Conservation (phyloP, 495 filamentous ascomycete genomes). For the Penicillium desertorum region DNA sequence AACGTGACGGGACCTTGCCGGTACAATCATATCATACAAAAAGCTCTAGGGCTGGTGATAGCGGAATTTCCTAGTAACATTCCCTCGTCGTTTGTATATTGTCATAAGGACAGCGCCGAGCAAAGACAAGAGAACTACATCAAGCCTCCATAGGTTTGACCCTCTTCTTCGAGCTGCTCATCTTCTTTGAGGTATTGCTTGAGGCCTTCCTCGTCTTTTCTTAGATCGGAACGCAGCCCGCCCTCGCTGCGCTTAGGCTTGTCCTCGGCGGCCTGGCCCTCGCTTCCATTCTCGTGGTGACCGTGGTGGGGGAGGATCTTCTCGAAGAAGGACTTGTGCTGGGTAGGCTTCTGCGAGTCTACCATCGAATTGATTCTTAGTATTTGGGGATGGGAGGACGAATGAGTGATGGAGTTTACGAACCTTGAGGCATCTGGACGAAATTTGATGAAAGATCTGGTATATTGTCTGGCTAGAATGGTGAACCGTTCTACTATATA, state of each 20-base stretch:
- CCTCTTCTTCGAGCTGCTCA: not conserved
- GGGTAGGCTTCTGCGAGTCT: not conserved
- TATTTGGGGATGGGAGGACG: not conserved
- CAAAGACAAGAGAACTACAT: not conserved
- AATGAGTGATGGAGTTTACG: not conserved
- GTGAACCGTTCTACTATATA: too few relatives aligned
- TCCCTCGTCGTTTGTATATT: not conserved
- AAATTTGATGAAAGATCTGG: not conserved
- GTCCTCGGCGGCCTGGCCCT: not conserved
- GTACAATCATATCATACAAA: too few relatives aligned
- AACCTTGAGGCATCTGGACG: not conserved
- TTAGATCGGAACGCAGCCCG: not conserved
- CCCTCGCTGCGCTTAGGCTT: not conserved
- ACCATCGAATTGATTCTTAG: not conserved
- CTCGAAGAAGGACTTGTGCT: not conserved
- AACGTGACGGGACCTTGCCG: too few relatives aligned
- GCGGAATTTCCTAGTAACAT: not conserved
- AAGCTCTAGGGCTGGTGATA: not conserved
- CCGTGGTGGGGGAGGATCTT: not conserved
- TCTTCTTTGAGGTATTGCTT: not conserved
- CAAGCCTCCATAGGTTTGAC: conserved; percentile 3
- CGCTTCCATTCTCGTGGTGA: not conserved
- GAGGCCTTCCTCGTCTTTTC: conserved; percentile 3
- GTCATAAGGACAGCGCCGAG: not conserved
- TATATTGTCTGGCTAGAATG: too few relatives aligned